A percentile compares a stretch with the other conserved stretches of the same genome.
These are phyloP conservation scores for Dioscorea zingiberensis DNA, from an alignment of 106 monocot genomes.

Conservation along the genomic window DNA sequence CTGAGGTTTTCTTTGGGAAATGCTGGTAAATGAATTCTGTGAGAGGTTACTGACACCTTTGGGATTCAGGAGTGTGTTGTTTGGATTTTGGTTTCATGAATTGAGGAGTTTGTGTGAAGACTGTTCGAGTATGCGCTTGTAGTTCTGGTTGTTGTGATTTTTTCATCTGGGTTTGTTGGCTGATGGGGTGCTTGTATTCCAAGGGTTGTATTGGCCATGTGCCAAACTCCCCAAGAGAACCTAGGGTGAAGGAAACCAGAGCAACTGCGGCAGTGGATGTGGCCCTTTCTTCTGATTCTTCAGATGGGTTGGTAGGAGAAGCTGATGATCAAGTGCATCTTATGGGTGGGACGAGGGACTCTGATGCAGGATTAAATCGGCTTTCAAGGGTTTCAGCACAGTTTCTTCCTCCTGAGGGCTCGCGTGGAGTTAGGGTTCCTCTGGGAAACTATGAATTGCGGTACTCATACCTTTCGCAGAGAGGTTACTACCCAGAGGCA, in stretches of 20 bases:
- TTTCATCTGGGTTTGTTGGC: constrained; percentile 12
- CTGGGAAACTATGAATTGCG: constrained; percentile 67
- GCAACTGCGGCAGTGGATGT: constrained; percentile 17
- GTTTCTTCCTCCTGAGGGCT: constrained; percentile 91
- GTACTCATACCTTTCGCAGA: constrained; percentile 92
- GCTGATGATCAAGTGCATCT: constrained; percentile 46
- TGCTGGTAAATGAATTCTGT: too few species aligned
- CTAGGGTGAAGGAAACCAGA: constrained; percentile 22
- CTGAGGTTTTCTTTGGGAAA: too few species aligned
- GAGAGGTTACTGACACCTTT: neutral
- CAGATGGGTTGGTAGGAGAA: constrained; percentile 35
- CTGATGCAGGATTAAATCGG: constrained; percentile 55
- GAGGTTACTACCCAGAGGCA: constrained; percentile 96
- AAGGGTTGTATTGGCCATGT: constrained; percentile 47
- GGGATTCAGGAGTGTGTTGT: neutral
- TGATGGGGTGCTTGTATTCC: constrained; percentile 83
- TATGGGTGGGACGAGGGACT: constrained; percentile 41
- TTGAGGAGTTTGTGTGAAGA: neutral
- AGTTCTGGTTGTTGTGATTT: constrained; percentile 5
- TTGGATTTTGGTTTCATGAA: neutral
- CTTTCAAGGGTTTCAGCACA: constrained; percentile 84
- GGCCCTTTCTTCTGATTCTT: constrained; percentile 35
- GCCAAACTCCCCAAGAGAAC: constrained; percentile 25
- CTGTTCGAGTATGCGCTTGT: constrained; percentile 13
- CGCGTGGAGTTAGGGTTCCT: constrained; percentile 64